Percentiles rank a stretch among this genome's conserved stretches.
phyloP scores from a whole-genome alignment of 108 stramenopile genomes.

The Thalassiosira profunda region DNA sequence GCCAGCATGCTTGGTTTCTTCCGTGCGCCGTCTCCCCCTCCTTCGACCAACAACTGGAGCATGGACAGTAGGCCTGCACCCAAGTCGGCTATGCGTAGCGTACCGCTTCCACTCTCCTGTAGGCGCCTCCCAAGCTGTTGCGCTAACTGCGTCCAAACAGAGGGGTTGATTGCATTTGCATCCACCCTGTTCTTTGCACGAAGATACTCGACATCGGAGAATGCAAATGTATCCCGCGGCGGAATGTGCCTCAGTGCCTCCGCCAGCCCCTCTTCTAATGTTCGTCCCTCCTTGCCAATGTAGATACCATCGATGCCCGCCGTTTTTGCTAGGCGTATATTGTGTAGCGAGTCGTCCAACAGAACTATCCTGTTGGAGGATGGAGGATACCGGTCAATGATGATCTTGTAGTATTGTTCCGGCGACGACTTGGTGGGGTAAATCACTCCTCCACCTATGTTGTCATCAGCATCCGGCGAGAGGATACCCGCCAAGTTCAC shows the following conservation, averaged over 20 bases:
- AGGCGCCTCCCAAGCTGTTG: slow-evolving; percentile 29
- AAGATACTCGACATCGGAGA: slow-evolving; percentile 76
- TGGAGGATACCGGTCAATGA: slow-evolving; percentile 34
- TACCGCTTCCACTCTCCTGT: slow-evolving; percentile 6
- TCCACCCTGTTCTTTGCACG: slow-evolving; percentile 83
- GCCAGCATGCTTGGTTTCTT: slow-evolving; percentile 32
- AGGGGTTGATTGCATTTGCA: slow-evolving; percentile 58
- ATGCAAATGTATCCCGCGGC: slow-evolving; percentile 35
- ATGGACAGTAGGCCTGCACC: slow-evolving; percentile 84
- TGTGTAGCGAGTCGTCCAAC: slow-evolving; percentile 58
- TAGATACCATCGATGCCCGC: slow-evolving; percentile 55
- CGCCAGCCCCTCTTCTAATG: slow-evolving; percentile 60
- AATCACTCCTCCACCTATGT: background rate
- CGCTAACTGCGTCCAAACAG: slow-evolving; percentile 64
- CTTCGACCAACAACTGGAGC: slow-evolving; percentile 63
- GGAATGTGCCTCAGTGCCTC: slow-evolving; percentile 58
- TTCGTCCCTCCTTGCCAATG: slow-evolving; percentile 20
- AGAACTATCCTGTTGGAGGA: slow-evolving; percentile 32
- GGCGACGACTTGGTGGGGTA: slow-evolving; percentile 83
- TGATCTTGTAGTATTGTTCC: slow-evolving; percentile 45
- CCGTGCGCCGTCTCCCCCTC: slow-evolving; percentile 38
- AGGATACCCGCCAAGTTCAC: slow-evolving; percentile 43
- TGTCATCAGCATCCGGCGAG: slow-evolving; percentile 66
- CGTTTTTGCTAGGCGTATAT: slow-evolving; percentile 39
- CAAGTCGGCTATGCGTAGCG: slow-evolving; percentile 68